Conservation (phyloP, 1,284 basidiomycete species). For the Sutorius eximius region DNA sequence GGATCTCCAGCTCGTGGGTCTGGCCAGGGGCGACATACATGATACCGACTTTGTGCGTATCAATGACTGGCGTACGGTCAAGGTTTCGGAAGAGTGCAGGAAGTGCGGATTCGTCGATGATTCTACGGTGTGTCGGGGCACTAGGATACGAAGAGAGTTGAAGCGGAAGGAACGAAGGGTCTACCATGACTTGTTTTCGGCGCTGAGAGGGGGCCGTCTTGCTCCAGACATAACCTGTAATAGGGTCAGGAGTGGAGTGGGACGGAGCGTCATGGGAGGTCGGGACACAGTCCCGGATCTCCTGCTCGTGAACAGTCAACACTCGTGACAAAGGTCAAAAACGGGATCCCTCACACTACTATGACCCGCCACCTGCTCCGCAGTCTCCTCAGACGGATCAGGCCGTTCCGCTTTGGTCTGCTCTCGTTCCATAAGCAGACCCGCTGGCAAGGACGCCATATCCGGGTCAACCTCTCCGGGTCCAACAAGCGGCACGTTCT, state of each 20-base stretch:
- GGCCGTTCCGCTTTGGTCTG: constrained; percentile 35
- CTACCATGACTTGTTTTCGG: constrained; percentile 80
- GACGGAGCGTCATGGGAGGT: constrained; percentile 7
- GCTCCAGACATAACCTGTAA: constrained; percentile 84
- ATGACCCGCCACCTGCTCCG: background rate
- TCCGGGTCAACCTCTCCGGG: constrained; percentile 83
- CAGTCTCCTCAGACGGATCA: constrained; percentile 11
- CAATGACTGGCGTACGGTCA: constrained; percentile 91
- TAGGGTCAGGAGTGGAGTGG: constrained; percentile 56
- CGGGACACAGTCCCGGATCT: constrained; percentile 17
- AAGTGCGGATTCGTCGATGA: constrained; percentile 57
- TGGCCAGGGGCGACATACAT: constrained; percentile 96
- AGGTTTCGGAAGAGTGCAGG: constrained; percentile 65
- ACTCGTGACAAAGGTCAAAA: background rate
- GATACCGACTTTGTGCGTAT: constrained; percentile 96
- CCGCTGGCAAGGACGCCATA: constrained; percentile 67
- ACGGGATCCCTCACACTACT: constrained; percentile 14
- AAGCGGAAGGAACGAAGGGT: constrained; percentile 86
- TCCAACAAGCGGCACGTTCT: constrained; percentile 85
- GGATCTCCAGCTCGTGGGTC: constrained; percentile 81
- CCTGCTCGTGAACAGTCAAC: constrained; percentile 23
- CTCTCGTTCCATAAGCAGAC: constrained; percentile 71
- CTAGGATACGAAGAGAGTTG: constrained; percentile 84
- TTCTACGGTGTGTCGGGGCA: constrained; percentile 43
- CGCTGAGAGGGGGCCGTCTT: constrained; percentile 82